These are phyloP conservation scores for Pleurotus pulmonarius DNA, from an alignment of 768 basidiomycete genomes.

Conservation along the genomic window DNA sequence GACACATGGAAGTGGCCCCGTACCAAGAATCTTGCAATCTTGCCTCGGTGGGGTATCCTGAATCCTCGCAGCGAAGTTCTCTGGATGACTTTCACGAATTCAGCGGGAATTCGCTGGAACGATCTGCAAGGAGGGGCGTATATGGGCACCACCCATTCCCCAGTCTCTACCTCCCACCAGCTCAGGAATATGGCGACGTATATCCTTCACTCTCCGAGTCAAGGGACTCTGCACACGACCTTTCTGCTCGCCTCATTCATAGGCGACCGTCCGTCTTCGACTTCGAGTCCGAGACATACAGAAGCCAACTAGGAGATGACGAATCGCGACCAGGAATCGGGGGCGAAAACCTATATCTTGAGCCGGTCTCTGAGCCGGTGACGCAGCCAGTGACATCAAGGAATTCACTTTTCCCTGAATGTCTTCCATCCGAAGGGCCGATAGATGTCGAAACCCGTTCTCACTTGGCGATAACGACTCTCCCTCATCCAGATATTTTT, in stretches of 20 bases:
- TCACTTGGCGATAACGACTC: neutral
- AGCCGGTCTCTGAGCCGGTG: neutral
- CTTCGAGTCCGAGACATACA: neutral
- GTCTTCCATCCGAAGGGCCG: neutral
- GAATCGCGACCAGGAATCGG: too few species aligned
- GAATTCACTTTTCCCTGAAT: neutral
- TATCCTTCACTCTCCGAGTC: neutral
- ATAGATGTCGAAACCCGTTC: neutral
- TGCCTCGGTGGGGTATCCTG: conserved; percentile 3
- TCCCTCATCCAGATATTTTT: neutral
- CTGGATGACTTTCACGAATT: conserved; percentile 7
- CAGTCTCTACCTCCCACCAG: neutral
- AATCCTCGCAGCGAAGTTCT: conserved; percentile 10
- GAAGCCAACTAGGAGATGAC: too few species aligned
- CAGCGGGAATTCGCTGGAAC: neutral
- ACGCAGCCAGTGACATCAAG: neutral
- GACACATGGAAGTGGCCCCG: neutral
- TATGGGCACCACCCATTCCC: neutral
- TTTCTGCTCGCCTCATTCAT: neutral
- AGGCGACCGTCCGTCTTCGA: neutral
- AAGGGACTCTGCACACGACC: neutral
- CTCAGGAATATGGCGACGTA: neutral
- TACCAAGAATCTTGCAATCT: neutral
- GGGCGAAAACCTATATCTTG: too few species aligned
- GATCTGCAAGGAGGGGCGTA: neutral